A percentile compares a stretch with the other conserved stretches of the same genome.
These are phyloP conservation scores for Candida anutae DNA, from an alignment of 1,139 yeast species.

Conservation along the genomic window DNA sequence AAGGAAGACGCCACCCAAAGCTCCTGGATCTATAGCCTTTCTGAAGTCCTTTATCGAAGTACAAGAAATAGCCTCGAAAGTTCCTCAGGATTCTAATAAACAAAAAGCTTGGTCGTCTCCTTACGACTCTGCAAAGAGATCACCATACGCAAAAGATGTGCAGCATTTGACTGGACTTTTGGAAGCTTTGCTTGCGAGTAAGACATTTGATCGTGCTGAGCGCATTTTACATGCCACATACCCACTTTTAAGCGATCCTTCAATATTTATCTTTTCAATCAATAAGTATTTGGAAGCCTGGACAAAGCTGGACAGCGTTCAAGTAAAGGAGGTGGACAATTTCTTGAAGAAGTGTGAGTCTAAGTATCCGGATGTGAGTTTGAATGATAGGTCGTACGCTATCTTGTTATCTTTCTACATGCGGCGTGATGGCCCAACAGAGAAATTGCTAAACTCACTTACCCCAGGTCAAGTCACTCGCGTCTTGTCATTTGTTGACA, in stretches of 20 bases:
- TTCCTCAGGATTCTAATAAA: constrained; percentile 13
- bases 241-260: constrained; percentile 29
- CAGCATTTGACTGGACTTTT: constrained; percentile 67
- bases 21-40: constrained; percentile 8
- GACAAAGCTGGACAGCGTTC: constrained; percentile 21
- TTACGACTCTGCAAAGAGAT: constrained; percentile 35
- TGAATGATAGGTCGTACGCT: constrained; percentile 43
- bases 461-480: constrained; percentile 18
- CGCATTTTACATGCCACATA: constrained; percentile 53
- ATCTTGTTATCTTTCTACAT: constrained; percentile 14
- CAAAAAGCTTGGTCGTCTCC: constrained; percentile 31
- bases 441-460: constrained; percentile 8
- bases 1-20: constrained; percentile 5
- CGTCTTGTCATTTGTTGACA: constrained; percentile 58
- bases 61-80: constrained; percentile 7
- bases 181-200: constrained; percentile 70
- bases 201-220: constrained; percentile 66
- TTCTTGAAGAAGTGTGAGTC: constrained; percentile 20
- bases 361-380: constrained; percentile 21
- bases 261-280: constrained; percentile 26
- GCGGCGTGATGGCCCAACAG: constrained; percentile 7
- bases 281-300: constrained; percentile 32
- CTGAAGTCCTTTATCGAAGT: constrained; percentile 18
- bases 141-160: constrained; percentile 49
- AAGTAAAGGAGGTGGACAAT: constrained; percentile 18